Conservation (phyloP, 805 yeast genomes). For the Tetrapisispora iriomotensis region DNA sequence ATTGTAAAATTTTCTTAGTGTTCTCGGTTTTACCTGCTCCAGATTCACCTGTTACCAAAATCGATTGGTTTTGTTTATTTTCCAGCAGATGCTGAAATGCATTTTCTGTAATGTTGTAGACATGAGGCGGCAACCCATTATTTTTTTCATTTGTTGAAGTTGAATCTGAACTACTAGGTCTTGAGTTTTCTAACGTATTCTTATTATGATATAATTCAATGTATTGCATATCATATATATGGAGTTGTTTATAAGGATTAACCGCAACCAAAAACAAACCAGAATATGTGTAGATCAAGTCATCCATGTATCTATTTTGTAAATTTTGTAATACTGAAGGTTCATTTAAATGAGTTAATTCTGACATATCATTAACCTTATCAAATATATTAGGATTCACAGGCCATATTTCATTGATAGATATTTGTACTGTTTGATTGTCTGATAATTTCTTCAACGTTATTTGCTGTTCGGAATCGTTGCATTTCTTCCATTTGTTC, state of each 20-base stretch:
- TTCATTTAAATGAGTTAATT: conserved; percentile 84
- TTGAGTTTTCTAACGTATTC: no score
- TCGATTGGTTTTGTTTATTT: conserved; percentile 71
- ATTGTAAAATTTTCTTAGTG: conserved; percentile 89
- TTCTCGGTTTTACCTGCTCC: conserved; percentile 99
- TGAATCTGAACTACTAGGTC: not conserved
- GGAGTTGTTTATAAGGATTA: conserved; percentile 70
- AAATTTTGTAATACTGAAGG: conserved; percentile 89
- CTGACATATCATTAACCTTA: conserved; percentile 90
- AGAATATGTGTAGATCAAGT: conserved; percentile 83
- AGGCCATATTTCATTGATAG: conserved; percentile 32
- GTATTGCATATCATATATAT: conserved; percentile 55
- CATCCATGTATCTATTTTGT: conserved; percentile 64
- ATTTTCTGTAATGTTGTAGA: conserved; percentile 79
- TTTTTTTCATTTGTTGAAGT: not conserved
- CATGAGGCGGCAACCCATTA: conserved; percentile 51
- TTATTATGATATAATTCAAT: conserved; percentile 49
- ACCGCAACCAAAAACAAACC: conserved; percentile 93
- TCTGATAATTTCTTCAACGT: conserved; percentile 11
- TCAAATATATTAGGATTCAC: conserved; percentile 87
- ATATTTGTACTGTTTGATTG: conserved; percentile 10
- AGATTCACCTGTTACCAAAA: conserved; percentile 95
- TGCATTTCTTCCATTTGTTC: conserved; percentile 11
- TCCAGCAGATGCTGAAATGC: conserved; percentile 69
- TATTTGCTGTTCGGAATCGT: conserved; percentile 12